These are phyloP conservation scores for Mortierella alpina DNA, from an alignment of 192 early-diverging fungal genomes.

Conservation along the genomic window DNA sequence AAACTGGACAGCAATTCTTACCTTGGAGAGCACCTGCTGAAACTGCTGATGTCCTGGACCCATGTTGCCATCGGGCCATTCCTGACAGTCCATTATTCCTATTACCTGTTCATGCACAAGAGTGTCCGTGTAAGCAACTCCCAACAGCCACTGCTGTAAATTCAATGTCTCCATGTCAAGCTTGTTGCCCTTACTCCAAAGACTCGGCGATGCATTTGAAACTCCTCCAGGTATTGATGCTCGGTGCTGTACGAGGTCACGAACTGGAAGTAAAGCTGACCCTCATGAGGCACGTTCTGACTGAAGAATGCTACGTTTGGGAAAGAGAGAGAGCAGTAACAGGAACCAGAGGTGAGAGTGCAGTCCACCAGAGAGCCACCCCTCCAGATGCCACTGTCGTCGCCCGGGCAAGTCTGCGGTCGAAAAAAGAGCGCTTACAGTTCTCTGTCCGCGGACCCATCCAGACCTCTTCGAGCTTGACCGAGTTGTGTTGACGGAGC, in stretches of 20 bases:
- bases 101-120: slow-evolving; percentile 65
- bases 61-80: slow-evolving; percentile 68
- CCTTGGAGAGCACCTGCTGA: slow-evolving; percentile 67
- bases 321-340: neutral
- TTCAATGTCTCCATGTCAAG: too few relatives aligned
- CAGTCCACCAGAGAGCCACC: neutral
- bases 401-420: neutral
- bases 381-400: neutral
- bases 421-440: slow-evolving; percentile 35
- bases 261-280: slow-evolving; percentile 78
- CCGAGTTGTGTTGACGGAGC: slow-evolving; percentile 71
- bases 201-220: slow-evolving; percentile 77
- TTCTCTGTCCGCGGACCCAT: slow-evolving; percentile 64
- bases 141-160: neutral
- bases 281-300: slow-evolving; percentile 69
- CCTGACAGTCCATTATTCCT: slow-evolving; percentile 84
- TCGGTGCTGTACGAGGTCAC: slow-evolving; percentile 74
- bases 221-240: slow-evolving; percentile 78
- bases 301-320: slow-evolving; percentile 63
- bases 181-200: slow-evolving; percentile 67
- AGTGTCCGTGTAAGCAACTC: neutral
- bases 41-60: slow-evolving; percentile 71
- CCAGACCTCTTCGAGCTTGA: slow-evolving; percentile 74
- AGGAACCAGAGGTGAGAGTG: neutral
- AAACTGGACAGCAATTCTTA: slow-evolving; percentile 30